Percentiles rank a stretch among this genome's conserved stretches.
Conservation (phyloP, 2,329 filamentous ascomycete species). For the Phialophora chinensis region DNA sequence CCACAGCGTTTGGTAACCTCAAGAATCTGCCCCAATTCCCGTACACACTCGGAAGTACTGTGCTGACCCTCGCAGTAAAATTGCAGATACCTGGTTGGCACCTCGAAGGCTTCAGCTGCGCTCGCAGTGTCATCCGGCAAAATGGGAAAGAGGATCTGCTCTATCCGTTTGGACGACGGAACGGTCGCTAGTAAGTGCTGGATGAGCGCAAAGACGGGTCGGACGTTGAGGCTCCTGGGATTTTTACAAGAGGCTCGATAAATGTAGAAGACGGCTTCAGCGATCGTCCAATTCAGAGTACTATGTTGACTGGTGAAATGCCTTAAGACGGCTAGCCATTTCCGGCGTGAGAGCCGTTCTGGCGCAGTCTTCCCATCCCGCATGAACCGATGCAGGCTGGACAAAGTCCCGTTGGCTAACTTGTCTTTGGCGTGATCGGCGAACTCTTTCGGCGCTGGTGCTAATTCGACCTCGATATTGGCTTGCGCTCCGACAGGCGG, state of each 20-base stretch:
- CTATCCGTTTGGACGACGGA: conserved; percentile 12
- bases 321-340: conserved; percentile 23
- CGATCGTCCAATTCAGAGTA: conserved; percentile 16
- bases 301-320: conserved; percentile 4
- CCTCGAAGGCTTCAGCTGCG: conserved; percentile 1
- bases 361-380: conserved; percentile 2
- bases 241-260: background rate
- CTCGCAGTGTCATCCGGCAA: background rate
- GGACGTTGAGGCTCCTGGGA: conserved; percentile 1
- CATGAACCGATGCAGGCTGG: conserved; percentile 12
- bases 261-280: conserved; percentile 20
- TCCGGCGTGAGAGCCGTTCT: background rate
- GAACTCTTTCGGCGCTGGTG: conserved; percentile 8
- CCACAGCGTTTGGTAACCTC: conserved; percentile 15
- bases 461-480: background rate
- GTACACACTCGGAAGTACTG: conserved; percentile 42
- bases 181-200: conserved; percentile 25
- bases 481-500: background rate
- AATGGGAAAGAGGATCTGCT: conserved; percentile 28
- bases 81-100: conserved; percentile 38
- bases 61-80: conserved; percentile 45
- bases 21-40: conserved; percentile 41
- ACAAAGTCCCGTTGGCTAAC: conserved; percentile 2
- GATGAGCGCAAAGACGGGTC: conserved; percentile 30
- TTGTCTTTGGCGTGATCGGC: conserved; percentile 7